Evolutionary conservation across 1,284 basidiomycete genomes (phyloP).

Genomic region (Ustilago bromivora): DNA sequence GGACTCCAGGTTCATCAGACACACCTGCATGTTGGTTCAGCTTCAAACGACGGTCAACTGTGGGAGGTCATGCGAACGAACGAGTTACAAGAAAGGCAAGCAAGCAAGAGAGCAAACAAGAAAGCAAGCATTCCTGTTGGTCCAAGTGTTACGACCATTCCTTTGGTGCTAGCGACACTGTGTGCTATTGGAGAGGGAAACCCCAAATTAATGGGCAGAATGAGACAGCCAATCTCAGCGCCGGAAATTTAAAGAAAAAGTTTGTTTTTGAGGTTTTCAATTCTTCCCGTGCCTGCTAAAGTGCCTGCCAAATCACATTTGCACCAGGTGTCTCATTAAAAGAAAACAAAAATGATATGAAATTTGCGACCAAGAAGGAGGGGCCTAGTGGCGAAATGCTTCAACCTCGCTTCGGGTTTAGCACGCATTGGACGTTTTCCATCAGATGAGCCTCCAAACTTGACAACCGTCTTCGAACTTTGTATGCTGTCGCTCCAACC

Average conservation of each 20-base stretch:
- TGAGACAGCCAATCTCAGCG: slow-evolving; percentile 4
- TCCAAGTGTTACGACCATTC: not conserved
- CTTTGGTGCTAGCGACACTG: not conserved
- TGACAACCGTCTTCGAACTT: too few species aligned
- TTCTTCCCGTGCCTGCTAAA: not conserved
- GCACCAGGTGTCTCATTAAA: not conserved
- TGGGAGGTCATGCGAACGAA: not conserved
- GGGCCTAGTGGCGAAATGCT: not conserved
- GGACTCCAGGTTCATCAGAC: slow-evolving; percentile 14
- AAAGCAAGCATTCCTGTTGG: not conserved
- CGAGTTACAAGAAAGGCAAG: not conserved
- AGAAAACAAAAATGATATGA: not conserved
- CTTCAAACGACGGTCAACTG: not conserved
- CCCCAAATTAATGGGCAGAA: not conserved
- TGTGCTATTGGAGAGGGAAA: not conserved
- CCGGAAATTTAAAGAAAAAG: not conserved
- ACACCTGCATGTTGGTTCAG: not conserved
- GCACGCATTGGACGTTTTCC: too few species aligned
- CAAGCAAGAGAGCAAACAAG: too few species aligned
- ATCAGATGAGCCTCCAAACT: too few species aligned
- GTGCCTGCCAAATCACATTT: not conserved
- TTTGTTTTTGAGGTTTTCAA: too few species aligned
- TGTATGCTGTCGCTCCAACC: too few species aligned
- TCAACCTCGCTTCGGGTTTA: not conserved
- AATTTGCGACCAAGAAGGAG: not conserved